Percentiles rank a stretch among this genome's conserved stretches.
phyloP scores from a whole-genome alignment of 768 basidiomycete genomes.

The Suillus fuscotomentosus region DNA sequence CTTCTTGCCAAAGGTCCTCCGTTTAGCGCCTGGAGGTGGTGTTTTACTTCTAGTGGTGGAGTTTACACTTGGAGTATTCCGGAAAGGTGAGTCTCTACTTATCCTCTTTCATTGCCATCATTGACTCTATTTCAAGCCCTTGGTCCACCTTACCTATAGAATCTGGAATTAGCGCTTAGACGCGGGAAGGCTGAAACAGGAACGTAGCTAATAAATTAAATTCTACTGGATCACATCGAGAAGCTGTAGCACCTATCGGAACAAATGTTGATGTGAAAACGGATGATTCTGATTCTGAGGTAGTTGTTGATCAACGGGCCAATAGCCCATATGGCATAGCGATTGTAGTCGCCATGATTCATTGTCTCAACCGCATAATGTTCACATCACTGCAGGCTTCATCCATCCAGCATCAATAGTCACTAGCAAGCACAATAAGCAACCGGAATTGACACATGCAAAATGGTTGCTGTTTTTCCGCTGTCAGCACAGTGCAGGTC shows the following conservation, averaged over 20 bases:
- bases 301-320: background rate
- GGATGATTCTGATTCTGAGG: background rate
- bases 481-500: background rate
- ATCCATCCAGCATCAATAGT: background rate
- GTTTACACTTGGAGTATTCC: slow-evolving; percentile 75
- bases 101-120: background rate
- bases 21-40: slow-evolving; percentile 94
- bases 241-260: background rate
- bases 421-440: background rate
- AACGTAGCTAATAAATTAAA: background rate
- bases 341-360: background rate
- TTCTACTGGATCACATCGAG: background rate
- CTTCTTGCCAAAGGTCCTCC: slow-evolving; percentile 92
- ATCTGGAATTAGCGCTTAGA: background rate
- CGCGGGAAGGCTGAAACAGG: background rate
- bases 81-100: slow-evolving; percentile 49
- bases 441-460: background rate
- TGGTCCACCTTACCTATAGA: slow-evolving; percentile 33
- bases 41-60: slow-evolving; percentile 93
- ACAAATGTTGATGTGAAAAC: background rate
- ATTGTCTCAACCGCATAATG: background rate
- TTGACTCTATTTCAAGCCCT: slow-evolving; percentile 14
- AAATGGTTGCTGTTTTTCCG: background rate
- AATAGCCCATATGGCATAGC: background rate
- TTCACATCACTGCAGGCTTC: background rate